Percentiles rank a stretch among this genome's conserved stretches.
These are phyloP conservation scores for Leucosporidium scottii DNA, from an alignment of 768 basidiomycete genomes.

Conservation along the genomic window DNA sequence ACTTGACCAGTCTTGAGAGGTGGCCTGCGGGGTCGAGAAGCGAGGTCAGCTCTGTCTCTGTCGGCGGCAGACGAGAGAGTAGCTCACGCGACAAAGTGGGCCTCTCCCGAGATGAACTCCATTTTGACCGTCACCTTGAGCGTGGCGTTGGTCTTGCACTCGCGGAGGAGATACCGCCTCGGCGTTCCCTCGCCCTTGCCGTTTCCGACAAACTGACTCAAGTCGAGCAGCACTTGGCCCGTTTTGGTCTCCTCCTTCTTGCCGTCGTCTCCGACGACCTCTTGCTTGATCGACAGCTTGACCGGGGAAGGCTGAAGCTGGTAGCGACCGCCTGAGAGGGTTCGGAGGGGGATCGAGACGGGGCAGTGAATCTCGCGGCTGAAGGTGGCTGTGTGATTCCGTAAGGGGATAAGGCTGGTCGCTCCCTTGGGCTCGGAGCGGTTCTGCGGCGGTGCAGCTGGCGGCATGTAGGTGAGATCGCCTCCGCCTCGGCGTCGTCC, in stretches of 20 bases:
- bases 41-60: not conserved
- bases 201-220: slow-evolving; percentile 32
- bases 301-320: slow-evolving; percentile 23
- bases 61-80: too few species aligned
- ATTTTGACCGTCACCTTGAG: slow-evolving; percentile 35
- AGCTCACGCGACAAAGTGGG: slow-evolving; percentile 30
- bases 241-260: slow-evolving; percentile 30
- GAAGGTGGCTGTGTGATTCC: slow-evolving; percentile 24
- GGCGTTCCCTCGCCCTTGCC: slow-evolving; percentile 18
- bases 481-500: not conserved
- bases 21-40: slow-evolving; percentile 7
- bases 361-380: slow-evolving; percentile 26
- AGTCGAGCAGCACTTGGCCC: slow-evolving; percentile 33
- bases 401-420: slow-evolving; percentile 17
- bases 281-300: slow-evolving; percentile 20
- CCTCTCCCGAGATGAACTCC: slow-evolving; percentile 33
- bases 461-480: not conserved
- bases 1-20: slow-evolving; percentile 16
- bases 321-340: slow-evolving; percentile 5
- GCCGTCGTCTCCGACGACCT: slow-evolving; percentile 12
- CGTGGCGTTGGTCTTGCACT: slow-evolving; percentile 36
- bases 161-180: slow-evolving; percentile 30
- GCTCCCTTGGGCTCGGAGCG: slow-evolving; percentile 27
- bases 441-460: not conserved
- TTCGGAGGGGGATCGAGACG: slow-evolving; percentile 18